These are phyloP conservation scores for Schizophyllum commune DNA, from an alignment of 1,284 basidiomycete genomes.

Conservation along the genomic window DNA sequence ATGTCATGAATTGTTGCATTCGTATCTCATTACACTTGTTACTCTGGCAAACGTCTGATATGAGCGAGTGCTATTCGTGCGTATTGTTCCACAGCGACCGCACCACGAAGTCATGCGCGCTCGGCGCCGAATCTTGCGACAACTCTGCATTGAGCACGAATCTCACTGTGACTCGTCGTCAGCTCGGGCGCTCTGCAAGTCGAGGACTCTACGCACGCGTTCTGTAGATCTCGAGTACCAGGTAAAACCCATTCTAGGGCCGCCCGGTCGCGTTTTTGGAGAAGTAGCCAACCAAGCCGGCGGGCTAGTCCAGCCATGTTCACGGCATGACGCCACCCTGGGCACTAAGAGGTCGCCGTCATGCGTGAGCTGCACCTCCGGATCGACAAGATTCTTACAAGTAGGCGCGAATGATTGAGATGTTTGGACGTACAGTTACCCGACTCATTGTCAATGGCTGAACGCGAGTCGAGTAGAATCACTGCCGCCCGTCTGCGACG, in stretches of 20 bases:
- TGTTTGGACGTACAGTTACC: no score
- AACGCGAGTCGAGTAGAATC: no score
- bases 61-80: slow-evolving; percentile 23
- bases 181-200: neutral
- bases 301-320: slow-evolving; percentile 54
- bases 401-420: no score
- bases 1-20: no score
- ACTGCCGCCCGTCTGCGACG: no score
- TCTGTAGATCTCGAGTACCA: slow-evolving; percentile 42
- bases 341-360: slow-evolving; percentile 36
- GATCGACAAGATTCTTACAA: slow-evolving; percentile 41
- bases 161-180: slow-evolving; percentile 25
- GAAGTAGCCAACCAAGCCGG: slow-evolving; percentile 46
- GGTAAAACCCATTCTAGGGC: slow-evolving; percentile 46
- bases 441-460: no score
- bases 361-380: slow-evolving; percentile 31
- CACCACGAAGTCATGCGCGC: slow-evolving; percentile 41
- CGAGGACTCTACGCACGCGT: slow-evolving; percentile 27
- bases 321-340: slow-evolving; percentile 46
- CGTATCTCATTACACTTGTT: no score
- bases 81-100: slow-evolving; percentile 54
- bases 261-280: slow-evolving; percentile 32
- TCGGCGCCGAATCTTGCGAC: slow-evolving; percentile 27
- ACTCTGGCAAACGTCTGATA: no score
- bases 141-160: slow-evolving; percentile 34